A percentile compares a stretch with the other conserved stretches of the same genome.
These are phyloP conservation scores for Lolium rigidum DNA, from an alignment of 176 grass and related monocot genomes.

Conservation along the genomic window DNA sequence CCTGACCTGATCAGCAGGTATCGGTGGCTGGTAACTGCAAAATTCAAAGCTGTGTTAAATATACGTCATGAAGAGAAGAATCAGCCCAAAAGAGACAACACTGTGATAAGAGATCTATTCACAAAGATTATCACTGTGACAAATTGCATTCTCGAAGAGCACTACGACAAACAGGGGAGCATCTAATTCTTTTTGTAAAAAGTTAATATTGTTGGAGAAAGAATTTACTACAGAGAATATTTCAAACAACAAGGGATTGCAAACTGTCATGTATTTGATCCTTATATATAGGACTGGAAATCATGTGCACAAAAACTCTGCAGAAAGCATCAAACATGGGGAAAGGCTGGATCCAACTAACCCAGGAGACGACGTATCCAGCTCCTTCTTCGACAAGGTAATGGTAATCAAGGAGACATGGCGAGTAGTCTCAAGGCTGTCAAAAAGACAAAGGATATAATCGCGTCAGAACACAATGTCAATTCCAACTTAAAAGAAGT, in stretches of 20 bases:
- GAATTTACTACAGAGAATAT: background rate
- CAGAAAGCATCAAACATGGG: background rate
- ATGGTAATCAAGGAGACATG: conserved; percentile 77
- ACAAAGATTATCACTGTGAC: background rate
- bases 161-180: too few relatives aligned
- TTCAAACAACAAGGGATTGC: background rate
- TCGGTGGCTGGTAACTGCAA: conserved; percentile 72
- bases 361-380: conserved; percentile 68
- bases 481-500: background rate
- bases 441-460: background rate
- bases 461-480: background rate
- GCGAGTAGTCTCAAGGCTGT: conserved; percentile 74
- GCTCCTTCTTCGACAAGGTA: conserved; percentile 80
- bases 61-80: conserved; percentile 14
- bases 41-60: conserved; percentile 5
- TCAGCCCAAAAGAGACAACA: background rate
- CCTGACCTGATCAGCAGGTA: conserved; percentile 76
- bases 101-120: background rate
- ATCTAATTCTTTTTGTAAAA: background rate
- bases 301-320: background rate
- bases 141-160: background rate
- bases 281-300: background rate
- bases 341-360: conserved; percentile 14
- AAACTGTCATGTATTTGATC: conserved; percentile 7
- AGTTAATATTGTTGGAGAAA: conserved; percentile 2